Evolutionary conservation across 768 basidiomycete genomes (phyloP).

Genomic region (Lactarius deliciosus): DNA sequence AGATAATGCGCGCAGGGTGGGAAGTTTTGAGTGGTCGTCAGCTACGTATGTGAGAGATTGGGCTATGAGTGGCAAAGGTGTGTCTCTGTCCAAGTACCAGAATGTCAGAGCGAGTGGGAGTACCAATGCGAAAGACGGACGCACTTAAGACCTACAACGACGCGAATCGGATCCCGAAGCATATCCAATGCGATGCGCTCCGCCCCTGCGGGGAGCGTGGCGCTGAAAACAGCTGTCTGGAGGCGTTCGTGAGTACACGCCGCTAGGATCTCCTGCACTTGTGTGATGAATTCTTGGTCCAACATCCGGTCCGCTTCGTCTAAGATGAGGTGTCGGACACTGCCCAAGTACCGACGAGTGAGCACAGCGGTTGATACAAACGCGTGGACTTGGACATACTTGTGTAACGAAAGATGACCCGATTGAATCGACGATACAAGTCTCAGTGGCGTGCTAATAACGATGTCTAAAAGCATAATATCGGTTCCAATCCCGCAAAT

Average conservation of each 20-base stretch:
- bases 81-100: conserved; percentile 59
- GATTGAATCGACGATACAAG: conserved; percentile 78
- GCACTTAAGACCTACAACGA: conserved; percentile 96
- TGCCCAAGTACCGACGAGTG: conserved; percentile 35
- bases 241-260: conserved; percentile 67
- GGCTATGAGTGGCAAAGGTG: conserved; percentile 85
- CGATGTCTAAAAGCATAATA: conserved; percentile 60
- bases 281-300: conserved; percentile 83
- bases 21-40: conserved; percentile 91
- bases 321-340: conserved; percentile 81
- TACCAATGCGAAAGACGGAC: conserved; percentile 35
- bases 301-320: conserved; percentile 93
- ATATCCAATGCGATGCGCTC: conserved; percentile 88
- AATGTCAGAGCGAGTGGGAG: neutral
- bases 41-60: conserved; percentile 91
- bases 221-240: conserved; percentile 91
- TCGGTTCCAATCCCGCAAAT: conserved; percentile 8
- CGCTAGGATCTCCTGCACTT: conserved; percentile 83
- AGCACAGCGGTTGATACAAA: neutral
- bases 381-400: conserved; percentile 48
- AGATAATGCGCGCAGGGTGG: conserved; percentile 82
- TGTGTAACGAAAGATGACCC: conserved; percentile 62
- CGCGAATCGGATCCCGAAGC: conserved; percentile 81
- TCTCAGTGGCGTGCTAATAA: conserved; percentile 90
- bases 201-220: conserved; percentile 85